These are phyloP conservation scores for Thamnidium elegans DNA, from an alignment of 192 early-diverging fungal genomes.

Conservation along the genomic window DNA sequence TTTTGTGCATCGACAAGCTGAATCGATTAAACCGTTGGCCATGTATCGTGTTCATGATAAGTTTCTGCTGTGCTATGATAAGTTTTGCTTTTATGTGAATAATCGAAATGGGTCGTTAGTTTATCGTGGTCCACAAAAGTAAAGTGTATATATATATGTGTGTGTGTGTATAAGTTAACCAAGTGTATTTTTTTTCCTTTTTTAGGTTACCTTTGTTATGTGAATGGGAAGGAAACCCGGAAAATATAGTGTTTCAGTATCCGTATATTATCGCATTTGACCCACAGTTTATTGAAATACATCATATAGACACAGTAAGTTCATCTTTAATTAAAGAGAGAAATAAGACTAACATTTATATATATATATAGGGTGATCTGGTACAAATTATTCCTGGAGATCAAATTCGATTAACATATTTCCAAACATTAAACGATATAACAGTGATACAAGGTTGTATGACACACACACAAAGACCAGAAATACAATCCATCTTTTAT, in stretches of 20 bases:
- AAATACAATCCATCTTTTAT: constrained; percentile 20
- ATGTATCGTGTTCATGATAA: constrained; percentile 75
- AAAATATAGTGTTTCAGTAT: constrained; percentile 55
- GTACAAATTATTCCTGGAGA: constrained; percentile 57
- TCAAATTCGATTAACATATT: constrained; percentile 49
- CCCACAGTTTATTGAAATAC: constrained; percentile 85
- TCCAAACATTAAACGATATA: constrained; percentile 11
- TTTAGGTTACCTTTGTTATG: constrained; percentile 25
- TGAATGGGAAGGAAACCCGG: constrained; percentile 38
- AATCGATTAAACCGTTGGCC: constrained; percentile 73
- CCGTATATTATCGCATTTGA: constrained; percentile 95
- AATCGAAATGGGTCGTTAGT: constrained; percentile 63
- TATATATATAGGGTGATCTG: constrained; percentile 44
- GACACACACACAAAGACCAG: constrained; percentile 25
- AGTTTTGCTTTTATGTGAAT: constrained; percentile 93
- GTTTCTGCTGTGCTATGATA: constrained; percentile 91
- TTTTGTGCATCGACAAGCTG: constrained; percentile 73
- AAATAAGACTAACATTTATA: background rate
- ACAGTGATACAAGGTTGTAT: constrained; percentile 33
- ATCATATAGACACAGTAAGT: constrained; percentile 69
- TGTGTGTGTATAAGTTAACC: background rate
- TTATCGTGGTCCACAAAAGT: constrained; percentile 51
- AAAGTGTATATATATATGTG: constrained; percentile 45
- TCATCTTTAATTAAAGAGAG: too few relatives aligned
- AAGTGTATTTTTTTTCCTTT: too few relatives aligned